phyloP scores from a whole-genome alignment of 495 filamentous ascomycete species.

The Glutinoglossum americanum region DNA sequence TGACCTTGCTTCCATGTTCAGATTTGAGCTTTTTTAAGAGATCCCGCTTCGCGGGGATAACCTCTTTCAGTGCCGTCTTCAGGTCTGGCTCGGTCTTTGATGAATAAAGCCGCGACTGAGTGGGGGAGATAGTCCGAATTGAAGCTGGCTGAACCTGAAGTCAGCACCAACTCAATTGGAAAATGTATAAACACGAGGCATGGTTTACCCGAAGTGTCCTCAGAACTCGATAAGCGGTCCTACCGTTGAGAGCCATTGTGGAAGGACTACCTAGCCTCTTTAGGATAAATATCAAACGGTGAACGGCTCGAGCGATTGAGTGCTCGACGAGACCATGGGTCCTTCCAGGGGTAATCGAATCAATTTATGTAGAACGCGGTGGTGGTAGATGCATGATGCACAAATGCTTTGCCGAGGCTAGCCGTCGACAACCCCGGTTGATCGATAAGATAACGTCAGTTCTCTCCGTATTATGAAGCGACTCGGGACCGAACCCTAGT shows the following conservation, averaged over 20 bases:
- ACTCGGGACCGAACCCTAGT: too few relatives aligned
- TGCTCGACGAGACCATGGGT: too few relatives aligned
- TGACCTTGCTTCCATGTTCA: slow-evolving; percentile 45
- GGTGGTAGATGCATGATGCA: too few relatives aligned
- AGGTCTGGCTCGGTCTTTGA: slow-evolving; percentile 64
- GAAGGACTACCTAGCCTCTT: not conserved
- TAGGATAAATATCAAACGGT: not conserved
- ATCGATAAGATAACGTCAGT: not conserved
- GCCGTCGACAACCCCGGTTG: not conserved
- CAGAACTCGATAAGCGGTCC: slow-evolving; percentile 25
- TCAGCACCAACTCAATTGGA: not conserved
- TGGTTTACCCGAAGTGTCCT: slow-evolving; percentile 29
- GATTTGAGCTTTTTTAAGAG: slow-evolving; percentile 79
- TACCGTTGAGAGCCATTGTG: slow-evolving; percentile 28
- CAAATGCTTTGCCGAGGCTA: not conserved
- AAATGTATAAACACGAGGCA: not conserved
- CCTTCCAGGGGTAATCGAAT: too few relatives aligned
- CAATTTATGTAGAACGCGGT: too few relatives aligned
- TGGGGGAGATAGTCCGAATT: not conserved
- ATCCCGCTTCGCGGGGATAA: slow-evolving; percentile 81
- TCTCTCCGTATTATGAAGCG: too few relatives aligned
- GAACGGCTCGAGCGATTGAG: not conserved
- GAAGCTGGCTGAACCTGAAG: not conserved
- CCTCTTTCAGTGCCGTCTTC: slow-evolving; percentile 59
- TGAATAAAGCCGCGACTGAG: slow-evolving; percentile 28